Base-by-base conservation (phyloP, 306 rosid species). In the Gastrolobium villosum region DNA sequence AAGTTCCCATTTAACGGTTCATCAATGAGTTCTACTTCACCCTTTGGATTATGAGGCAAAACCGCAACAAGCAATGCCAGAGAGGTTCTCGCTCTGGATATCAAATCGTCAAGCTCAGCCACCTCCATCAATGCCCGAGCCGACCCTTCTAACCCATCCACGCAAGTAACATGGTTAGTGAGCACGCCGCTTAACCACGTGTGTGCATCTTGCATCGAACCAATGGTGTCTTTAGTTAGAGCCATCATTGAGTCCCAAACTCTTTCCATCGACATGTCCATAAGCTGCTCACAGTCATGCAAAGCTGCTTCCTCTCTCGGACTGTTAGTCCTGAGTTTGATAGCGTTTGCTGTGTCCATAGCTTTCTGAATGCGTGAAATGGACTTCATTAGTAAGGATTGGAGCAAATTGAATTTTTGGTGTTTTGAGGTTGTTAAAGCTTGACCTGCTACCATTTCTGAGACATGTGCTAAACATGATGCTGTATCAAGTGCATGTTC, bases 171-270 rank as follows among this genome's bases (percentile, higher is more conserved):
- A 26, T 93, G 88, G 81, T 90, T 93, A 1, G 96, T 90, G 57
- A 93, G 93, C 13, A 93, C 90, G 15, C 80, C 41, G 5, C 98
- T 90, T 2, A 90, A 86, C 96, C 98, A 93, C 3, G 89, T 13
- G 70, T 86, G 98, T 1, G 89, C 91, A 72, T 89, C 86, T 41
- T 85, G 87, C 6, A 50, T 15, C 0, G 88, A 77, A 4, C 9
- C 20, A 13, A n/a, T 49, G 2, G 46, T 80, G 5, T 9, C 15
- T 8, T 81, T 79, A 0, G 80, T 54, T 2, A 92, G 78, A 75
- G 88, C 80, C 46, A 14, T 8, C 10, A 80, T 49, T 0, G 96
- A 87, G 65, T 89, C 84, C 74, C 66, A 62, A 2, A 88, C 74
- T 75, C 96, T 88, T 10, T 84, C 85, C 20, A 13, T 53, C 35